phyloP scores from a whole-genome alignment of 2,329 filamentous ascomycete genomes.

The Cladosporium phlei region DNA sequence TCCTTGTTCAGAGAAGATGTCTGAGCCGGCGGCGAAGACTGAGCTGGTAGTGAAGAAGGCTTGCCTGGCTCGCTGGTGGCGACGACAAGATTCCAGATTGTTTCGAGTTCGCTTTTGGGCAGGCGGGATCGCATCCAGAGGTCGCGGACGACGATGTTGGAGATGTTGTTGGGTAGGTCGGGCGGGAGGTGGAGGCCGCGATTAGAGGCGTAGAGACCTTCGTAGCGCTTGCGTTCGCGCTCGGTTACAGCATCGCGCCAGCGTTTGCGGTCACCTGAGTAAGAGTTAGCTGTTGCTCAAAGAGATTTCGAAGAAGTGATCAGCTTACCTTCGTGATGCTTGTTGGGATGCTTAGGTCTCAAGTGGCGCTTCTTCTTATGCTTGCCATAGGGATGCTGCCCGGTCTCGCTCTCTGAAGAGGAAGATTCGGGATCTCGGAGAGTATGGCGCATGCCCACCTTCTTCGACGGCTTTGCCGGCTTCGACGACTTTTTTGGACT shows the following conservation, averaged over 20 bases:
- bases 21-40: too few species aligned
- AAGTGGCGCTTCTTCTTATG: conserved; percentile 56
- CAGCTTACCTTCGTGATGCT: conserved; percentile 61
- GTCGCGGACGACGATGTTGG: conserved; percentile 65
- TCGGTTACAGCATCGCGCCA: conserved; percentile 73
- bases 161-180: conserved; percentile 42
- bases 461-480: conserved; percentile 29
- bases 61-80: conserved; percentile 36
- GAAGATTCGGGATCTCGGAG: conserved; percentile 51
- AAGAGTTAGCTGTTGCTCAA: neutral
- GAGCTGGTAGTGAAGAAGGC: conserved; percentile 41
- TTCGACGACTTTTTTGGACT: conserved; percentile 29
- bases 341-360: conserved; percentile 56
- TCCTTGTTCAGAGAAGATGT: conserved; percentile 52
- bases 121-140: conserved; percentile 71
- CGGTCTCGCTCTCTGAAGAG: conserved; percentile 36
- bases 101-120: conserved; percentile 62
- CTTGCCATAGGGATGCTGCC: conserved; percentile 44
- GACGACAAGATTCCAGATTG: conserved; percentile 71
- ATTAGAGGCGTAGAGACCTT: conserved; percentile 81
- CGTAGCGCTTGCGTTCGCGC: conserved; percentile 72
- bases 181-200: conserved; percentile 49
- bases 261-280: conserved; percentile 54
- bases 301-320: conserved; percentile 24
- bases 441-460: conserved; percentile 57